Evolutionary conservation across 495 filamentous ascomycete species (phyloP), one percentile per base, ranked within the genome.

Genomic region (Apiosordaria backusii): DNA sequence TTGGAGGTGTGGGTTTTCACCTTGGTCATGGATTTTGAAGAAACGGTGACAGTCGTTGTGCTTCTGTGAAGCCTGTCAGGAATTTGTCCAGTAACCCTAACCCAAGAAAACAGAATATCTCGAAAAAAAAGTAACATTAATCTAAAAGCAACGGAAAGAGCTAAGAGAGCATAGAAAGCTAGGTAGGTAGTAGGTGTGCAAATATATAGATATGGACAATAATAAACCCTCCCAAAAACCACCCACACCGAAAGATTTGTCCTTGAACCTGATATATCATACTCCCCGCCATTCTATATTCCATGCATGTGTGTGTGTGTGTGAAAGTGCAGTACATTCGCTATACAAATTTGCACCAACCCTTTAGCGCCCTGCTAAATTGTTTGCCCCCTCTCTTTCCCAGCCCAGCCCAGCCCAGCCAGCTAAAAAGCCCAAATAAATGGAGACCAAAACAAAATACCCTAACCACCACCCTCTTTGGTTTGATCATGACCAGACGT

Each of bases 401-500:
- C 35, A 45, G 35, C 9, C 35, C 35, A 45, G 5, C 16, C 35
- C 35, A 45, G 19, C 59, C 65, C 53, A 54, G 45, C 35, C 13
- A 45, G 35, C 35, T 15, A 45, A 15, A 7, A 7, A 45, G 35
- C 3, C 35, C 27, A 29, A 29, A 29, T 45, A 45, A 45, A 45
- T 45, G 9, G 67, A 58, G 61, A 65, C 40, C 63, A 63, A 57
- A 63, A 35, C 68, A 55, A 55, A 55, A 55, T 4, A 55, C n/a
- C 19, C n/a, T 6, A 21, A 15, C 52, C 52, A 22, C 10, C 35
- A 55, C n/a, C 35, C 4, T 25, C 4, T n/a, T 27, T 4, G 52
- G 18, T 26, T 40, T 50, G 15, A 62, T 74, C 81, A 96, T 82
- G 91, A 95, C 92, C 92, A 96, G 50, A 96, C 92, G 76, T 96